These are phyloP conservation scores for Candida nonsorbophila DNA, from an alignment of 805 yeast species.

Conservation along the genomic window DNA sequence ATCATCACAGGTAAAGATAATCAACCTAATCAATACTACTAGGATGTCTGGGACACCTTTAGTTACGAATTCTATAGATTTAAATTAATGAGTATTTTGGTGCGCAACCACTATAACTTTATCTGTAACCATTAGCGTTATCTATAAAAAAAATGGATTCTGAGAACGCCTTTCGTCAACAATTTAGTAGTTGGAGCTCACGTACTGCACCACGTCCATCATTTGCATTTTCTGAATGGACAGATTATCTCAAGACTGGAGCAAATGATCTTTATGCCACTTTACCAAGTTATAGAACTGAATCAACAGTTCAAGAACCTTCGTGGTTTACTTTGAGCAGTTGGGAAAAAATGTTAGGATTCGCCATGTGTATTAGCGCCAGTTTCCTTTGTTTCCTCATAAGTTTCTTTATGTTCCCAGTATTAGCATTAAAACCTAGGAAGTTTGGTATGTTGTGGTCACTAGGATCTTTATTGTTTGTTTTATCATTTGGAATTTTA, in stretches of 20 bases:
- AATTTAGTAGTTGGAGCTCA: slow-evolving; percentile 26
- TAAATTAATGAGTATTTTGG: too few species aligned
- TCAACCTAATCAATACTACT: too few species aligned
- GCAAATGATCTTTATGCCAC: slow-evolving; percentile 58
- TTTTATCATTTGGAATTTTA: slow-evolving; percentile 81
- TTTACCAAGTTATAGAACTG: slow-evolving; percentile 55
- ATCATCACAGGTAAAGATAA: slow-evolving; percentile 11
- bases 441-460: slow-evolving; percentile 92
- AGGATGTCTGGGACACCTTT: not conserved
- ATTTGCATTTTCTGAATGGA: slow-evolving; percentile 32
- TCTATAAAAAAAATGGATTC: too few species aligned
- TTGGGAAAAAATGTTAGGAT: slow-evolving; percentile 75
- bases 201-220: slow-evolving; percentile 1
- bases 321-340: slow-evolving; percentile 71
- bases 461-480: slow-evolving; percentile 81
- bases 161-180: slow-evolving; percentile 29
- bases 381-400: slow-evolving; percentile 76
- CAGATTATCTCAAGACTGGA: slow-evolving; percentile 35
- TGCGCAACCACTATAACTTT: too few species aligned
- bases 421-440: slow-evolving; percentile 81
- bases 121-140: too few species aligned
- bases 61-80: too few species aligned
- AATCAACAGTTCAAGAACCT: slow-evolving; percentile 51
- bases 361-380: slow-evolving; percentile 70
- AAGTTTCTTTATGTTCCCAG: slow-evolving; percentile 83